Conservation (phyloP, 192 early-diverging fungal genomes). For the Umbelopsis sp. region DNA sequence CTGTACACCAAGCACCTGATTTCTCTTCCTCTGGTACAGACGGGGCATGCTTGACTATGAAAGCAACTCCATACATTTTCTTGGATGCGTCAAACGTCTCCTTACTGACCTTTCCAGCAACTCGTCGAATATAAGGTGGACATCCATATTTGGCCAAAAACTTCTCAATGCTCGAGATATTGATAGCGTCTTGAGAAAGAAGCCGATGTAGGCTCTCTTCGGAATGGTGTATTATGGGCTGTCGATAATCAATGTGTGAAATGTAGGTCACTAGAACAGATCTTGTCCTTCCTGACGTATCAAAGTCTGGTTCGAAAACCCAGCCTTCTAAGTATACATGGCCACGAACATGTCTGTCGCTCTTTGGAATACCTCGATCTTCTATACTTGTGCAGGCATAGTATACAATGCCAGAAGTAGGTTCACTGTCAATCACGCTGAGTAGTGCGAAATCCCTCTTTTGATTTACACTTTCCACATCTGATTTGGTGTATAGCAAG, state of each 20-base stretch:
- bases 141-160: constrained; percentile 43
- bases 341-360: constrained; percentile 43
- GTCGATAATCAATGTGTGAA: constrained; percentile 44
- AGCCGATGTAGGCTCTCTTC: constrained; percentile 32
- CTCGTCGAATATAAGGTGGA: constrained; percentile 50
- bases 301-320: constrained; percentile 43
- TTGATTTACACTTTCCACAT: constrained; percentile 38
- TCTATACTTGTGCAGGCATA: constrained; percentile 44
- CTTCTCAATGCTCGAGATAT: constrained; percentile 13
- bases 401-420: constrained; percentile 39
- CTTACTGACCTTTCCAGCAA: constrained; percentile 39
- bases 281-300: constrained; percentile 31
- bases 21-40: constrained; percentile 15
- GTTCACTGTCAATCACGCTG: constrained; percentile 45
- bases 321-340: constrained; percentile 45
- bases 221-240: neutral
- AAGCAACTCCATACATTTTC: constrained; percentile 38
- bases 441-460: constrained; percentile 48
- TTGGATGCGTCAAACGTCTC: constrained; percentile 42
- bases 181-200: constrained; percentile 31
- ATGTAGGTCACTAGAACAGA: constrained; percentile 47
- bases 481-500: constrained; percentile 38
- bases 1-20: constrained; percentile 38
- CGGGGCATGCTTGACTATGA: constrained; percentile 31
- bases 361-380: constrained; percentile 45